Evolutionary conservation across 169 alveolate genomes (phyloP).

Genomic region (Plasmodium ovale): DNA sequence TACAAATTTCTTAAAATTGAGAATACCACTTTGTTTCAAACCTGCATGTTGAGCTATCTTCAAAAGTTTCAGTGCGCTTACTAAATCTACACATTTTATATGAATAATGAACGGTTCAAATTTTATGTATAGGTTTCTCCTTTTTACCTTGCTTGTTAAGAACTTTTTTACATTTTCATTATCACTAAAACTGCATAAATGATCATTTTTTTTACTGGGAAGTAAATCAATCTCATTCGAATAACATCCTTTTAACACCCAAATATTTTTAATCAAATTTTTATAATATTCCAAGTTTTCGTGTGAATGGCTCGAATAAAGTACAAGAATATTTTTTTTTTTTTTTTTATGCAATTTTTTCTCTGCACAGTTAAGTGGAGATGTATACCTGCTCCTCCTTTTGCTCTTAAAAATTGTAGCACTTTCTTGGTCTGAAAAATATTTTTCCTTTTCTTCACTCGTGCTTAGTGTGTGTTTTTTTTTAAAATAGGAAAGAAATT

Average conservation of each 20-base stretch:
- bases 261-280: constrained; percentile 7
- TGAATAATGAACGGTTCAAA: constrained; percentile 86
- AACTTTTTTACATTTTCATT: neutral
- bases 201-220: neutral
- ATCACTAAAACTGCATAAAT: neutral
- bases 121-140: constrained; percentile 71
- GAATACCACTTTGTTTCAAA: constrained; percentile 83
- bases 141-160: neutral
- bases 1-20: constrained; percentile 69
- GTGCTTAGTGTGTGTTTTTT: constrained; percentile 64
- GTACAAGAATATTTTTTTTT: constrained; percentile 55
- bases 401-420: neutral
- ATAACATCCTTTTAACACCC: neutral
- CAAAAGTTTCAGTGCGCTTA: constrained; percentile 77
- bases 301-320: constrained; percentile 51
- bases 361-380: neutral
- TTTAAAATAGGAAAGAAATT: constrained; percentile 58
- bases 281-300: constrained; percentile 28
- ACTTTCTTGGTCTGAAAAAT: constrained; percentile 5
- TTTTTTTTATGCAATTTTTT: constrained; percentile 48
- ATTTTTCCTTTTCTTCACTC: constrained; percentile 23
- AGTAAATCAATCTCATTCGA: neutral
- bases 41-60: constrained; percentile 79
- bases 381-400: neutral
- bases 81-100: constrained; percentile 78